These are phyloP conservation scores for Narthecium ossifragum DNA, from an alignment of 106 monocot genomes.

Conservation along the genomic window DNA sequence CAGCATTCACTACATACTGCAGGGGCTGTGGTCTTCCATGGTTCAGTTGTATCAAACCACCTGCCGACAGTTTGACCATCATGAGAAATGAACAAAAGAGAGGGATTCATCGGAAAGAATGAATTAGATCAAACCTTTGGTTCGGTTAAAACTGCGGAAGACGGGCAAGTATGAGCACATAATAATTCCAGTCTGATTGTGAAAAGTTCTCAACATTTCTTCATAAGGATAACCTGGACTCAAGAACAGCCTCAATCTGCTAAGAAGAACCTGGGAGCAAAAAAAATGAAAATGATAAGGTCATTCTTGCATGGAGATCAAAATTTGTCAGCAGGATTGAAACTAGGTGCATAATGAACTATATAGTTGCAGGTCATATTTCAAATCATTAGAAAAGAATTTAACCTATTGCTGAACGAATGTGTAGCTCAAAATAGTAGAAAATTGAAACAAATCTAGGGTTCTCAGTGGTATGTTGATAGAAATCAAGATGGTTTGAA, in stretches of 20 bases:
- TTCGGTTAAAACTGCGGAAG: slow-evolving; percentile 67
- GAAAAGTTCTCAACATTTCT: slow-evolving; percentile 78
- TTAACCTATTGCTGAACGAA: too few species aligned
- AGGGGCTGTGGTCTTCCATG: slow-evolving; percentile 74
- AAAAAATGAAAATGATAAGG: too few species aligned
- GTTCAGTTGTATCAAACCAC: slow-evolving; percentile 72
- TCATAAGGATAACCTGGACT: slow-evolving; percentile 92
- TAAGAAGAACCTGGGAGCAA: slow-evolving; percentile 43
- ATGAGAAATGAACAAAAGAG: not conserved
- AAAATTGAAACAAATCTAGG: too few species aligned
- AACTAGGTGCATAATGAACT: too few species aligned
- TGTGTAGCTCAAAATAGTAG: too few species aligned
- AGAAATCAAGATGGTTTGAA: too few species aligned
- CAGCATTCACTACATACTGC: slow-evolving; percentile 75
- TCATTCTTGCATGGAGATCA: too few species aligned
- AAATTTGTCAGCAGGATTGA: too few species aligned
- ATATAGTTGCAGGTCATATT: too few species aligned
- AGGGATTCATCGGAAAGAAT: not conserved
- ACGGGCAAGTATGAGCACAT: slow-evolving; percentile 89
- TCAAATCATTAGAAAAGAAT: too few species aligned
- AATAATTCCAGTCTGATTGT: slow-evolving; percentile 71
- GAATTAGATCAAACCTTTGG: slow-evolving; percentile 40
- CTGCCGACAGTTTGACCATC: slow-evolving; percentile 15
- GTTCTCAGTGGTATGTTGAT: too few species aligned
- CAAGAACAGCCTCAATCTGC: slow-evolving; percentile 66